A percentile compares a stretch with the other conserved stretches of the same genome.
Evolutionary conservation across 306 rosid species (phyloP).

Genomic region (Luffa aegyptiaca): DNA sequence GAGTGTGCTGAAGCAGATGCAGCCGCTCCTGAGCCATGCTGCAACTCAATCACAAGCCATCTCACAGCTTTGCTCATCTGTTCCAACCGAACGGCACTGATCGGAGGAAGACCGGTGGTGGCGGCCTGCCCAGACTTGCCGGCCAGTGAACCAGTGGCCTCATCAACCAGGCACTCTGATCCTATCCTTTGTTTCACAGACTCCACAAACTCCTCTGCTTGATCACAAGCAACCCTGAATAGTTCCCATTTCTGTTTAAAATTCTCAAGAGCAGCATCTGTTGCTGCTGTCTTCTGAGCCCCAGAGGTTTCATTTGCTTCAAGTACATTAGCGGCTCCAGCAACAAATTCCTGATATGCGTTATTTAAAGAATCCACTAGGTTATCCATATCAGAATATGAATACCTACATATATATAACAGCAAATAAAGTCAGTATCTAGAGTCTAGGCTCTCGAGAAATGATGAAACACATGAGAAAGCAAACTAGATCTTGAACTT

Average conservation of each 20-base stretch:
- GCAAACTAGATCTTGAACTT: background rate
- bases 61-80: slow-evolving; percentile 81
- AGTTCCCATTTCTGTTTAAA: slow-evolving; percentile 77
- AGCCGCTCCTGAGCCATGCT: slow-evolving; percentile 55
- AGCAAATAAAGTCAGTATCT: background rate
- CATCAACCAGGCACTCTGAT: slow-evolving; percentile 69
- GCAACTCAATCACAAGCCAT: slow-evolving; percentile 68
- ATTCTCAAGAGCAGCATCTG: slow-evolving; percentile 57
- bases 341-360: slow-evolving; percentile 64
- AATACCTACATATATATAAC: background rate
- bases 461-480: background rate
- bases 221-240: slow-evolving; percentile 71
- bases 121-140: slow-evolving; percentile 46
- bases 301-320: slow-evolving; percentile 47
- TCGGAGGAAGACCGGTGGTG: slow-evolving; percentile 50
- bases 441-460: background rate
- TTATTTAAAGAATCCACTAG: slow-evolving; percentile 51
- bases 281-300: slow-evolving; percentile 36
- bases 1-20: slow-evolving; percentile 39
- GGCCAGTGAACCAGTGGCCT: slow-evolving; percentile 61
- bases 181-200: slow-evolving; percentile 77
- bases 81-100: slow-evolving; percentile 66
- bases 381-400: slow-evolving; percentile 36
- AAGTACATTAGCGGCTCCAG: slow-evolving; percentile 53
- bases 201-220: slow-evolving; percentile 75